Base-by-base conservation (phyloP, 768 basidiomycete genomes). In the Tremella yokohamensis region DNA sequence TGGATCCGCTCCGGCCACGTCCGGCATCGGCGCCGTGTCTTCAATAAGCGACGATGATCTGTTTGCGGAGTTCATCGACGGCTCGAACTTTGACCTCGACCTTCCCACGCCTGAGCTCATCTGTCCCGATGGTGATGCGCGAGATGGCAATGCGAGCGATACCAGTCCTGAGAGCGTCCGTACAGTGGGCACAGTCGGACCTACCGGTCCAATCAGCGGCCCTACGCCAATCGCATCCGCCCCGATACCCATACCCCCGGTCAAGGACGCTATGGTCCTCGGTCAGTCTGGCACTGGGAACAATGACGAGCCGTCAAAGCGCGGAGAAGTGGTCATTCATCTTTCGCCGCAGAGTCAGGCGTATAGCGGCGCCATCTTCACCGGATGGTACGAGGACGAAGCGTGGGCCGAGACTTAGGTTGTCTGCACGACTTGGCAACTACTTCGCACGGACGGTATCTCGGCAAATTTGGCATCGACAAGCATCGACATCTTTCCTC, bases 101-200 rank as follows among this genome's bases (percentile, higher is more conserved):
- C n/a, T 64, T 8, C 62, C 64, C 3, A 69, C 68, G 4, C 68
- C 68, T 16, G 68, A 69, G 40, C 56, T 69, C 12, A 51, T 61
- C 51, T 22, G 19, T 22, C 40, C 53, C 22, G 24, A 45, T 45
- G n/a, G 6, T 18, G 13, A 25, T 13, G 48, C 20, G 19, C 15
- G 19, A 24, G 54, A 25, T 8, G 63, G 57, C 8, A 54, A 52
- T 2, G 68, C 61, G 12, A 52, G 49, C 11, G 60, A 65, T 38
- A 61, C 62, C 13, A 60, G 57, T 12, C 68, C 68, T 2, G 68
- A 70, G 50, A 64, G 63, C 37, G 58, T 70, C 37, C 56, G 50
- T 25, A 70, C 68, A 8, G 68, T 70, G 2, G 60, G 52, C 15
- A 62, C 54, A 15, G 51, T 18, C 20, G 16, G 26, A 52, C 42